Conservation (phyloP, 1,139 yeast genomes). For the Magnusiomyces fungicola region DNA sequence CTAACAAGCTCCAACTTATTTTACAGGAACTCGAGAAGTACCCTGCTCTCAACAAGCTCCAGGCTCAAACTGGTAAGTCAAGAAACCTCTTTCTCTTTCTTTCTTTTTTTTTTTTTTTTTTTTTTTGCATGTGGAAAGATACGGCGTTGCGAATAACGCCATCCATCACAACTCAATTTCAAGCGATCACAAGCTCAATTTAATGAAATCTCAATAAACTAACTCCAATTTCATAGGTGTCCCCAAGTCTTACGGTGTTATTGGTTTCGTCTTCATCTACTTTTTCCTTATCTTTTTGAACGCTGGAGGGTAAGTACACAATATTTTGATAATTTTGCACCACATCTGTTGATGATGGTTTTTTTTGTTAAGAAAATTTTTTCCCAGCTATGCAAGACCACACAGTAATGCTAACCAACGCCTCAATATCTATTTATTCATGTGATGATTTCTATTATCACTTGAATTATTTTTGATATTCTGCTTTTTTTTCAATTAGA, state of each 20-base stretch:
- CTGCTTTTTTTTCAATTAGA: too few relatives aligned
- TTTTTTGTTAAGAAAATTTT: background rate
- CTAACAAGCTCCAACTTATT: background rate
- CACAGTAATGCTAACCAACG: background rate
- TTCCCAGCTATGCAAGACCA: background rate
- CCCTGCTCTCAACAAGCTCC: slow-evolving; percentile 31
- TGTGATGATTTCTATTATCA: too few relatives aligned
- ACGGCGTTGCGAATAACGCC: too few relatives aligned
- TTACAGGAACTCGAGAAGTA: slow-evolving; percentile 31
- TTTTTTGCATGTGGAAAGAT: too few relatives aligned
- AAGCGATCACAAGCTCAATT: too few relatives aligned
- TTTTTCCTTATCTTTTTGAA: slow-evolving; percentile 75
- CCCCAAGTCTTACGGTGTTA: slow-evolving; percentile 82
- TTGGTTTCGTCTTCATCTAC: slow-evolving; percentile 59
- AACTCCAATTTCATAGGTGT: slow-evolving; percentile 39
- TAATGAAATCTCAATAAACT: too few relatives aligned
- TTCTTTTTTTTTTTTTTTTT: slow-evolving; percentile 39
- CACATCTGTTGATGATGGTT: too few relatives aligned
- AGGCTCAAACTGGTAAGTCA: slow-evolving; percentile 28
- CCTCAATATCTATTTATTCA: background rate
- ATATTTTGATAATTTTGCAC: background rate
- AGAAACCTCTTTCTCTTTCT: background rate
- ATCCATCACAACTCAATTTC: too few relatives aligned
- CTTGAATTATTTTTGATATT: too few relatives aligned
- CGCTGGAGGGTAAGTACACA: slow-evolving; percentile 55